phyloP scores from a whole-genome alignment of 2,329 filamentous ascomycete genomes.

The Hysterium pulicare region DNA sequence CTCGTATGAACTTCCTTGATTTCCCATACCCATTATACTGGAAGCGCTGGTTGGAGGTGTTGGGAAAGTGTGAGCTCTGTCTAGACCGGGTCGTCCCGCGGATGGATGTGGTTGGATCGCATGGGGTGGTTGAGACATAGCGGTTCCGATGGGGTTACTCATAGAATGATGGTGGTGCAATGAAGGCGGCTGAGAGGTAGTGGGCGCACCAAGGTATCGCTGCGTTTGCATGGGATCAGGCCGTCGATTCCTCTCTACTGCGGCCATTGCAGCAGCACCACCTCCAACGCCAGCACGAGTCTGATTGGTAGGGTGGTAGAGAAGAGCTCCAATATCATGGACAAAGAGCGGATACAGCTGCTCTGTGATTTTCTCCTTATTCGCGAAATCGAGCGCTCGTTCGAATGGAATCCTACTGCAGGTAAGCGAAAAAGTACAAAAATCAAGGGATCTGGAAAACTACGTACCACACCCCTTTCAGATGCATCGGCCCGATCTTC shows the following conservation, averaged over 20 bases:
- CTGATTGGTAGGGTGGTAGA: slow-evolving; percentile 92
- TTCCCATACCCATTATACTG: slow-evolving; percentile 73
- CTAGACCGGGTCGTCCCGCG: slow-evolving; percentile 65
- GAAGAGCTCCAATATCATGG: slow-evolving; percentile 88
- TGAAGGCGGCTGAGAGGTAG: slow-evolving; percentile 60
- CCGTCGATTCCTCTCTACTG: slow-evolving; percentile 58
- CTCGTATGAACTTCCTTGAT: slow-evolving; percentile 71
- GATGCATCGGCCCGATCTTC: slow-evolving; percentile 98
- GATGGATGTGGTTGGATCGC: slow-evolving; percentile 60
- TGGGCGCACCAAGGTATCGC: slow-evolving; percentile 58
- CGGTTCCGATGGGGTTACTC: slow-evolving; percentile 55
- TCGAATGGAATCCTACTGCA: slow-evolving; percentile 87
- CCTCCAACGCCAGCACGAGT: slow-evolving; percentile 72
- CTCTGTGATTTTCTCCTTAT: slow-evolving; percentile 99
- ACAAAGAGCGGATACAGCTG: slow-evolving; percentile 93
- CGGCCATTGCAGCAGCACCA: slow-evolving; percentile 62
- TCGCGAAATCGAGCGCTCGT: slow-evolving; percentile 94
- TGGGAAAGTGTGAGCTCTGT: slow-evolving; percentile 88
- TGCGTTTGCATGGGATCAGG: slow-evolving; percentile 41
- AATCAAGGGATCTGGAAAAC: not conserved
- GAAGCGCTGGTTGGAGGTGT: slow-evolving; percentile 93
- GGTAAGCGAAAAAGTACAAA: slow-evolving; percentile 5
- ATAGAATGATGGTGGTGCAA: slow-evolving; percentile 70
- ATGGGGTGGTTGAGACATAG: slow-evolving; percentile 65
- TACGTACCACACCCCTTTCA: slow-evolving; percentile 65